Conservation (phyloP, 306 rosid genomes). For the Castanea mollissima region DNA sequence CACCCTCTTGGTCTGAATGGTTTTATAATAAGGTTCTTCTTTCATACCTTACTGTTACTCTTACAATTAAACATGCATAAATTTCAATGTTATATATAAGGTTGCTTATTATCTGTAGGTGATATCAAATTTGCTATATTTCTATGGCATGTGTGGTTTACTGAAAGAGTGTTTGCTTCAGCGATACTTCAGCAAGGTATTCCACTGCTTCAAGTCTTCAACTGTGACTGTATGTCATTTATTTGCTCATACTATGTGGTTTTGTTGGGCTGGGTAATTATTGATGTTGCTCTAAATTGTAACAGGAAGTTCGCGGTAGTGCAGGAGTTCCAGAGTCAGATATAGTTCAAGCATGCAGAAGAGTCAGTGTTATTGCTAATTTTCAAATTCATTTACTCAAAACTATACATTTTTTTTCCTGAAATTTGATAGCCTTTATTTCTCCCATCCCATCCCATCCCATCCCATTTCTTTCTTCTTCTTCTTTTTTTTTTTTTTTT, state of each 20-base stretch:
- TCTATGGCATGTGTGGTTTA: conserved; percentile 82
- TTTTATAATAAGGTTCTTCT: conserved; percentile 74
- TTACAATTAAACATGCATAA: conserved; percentile 3
- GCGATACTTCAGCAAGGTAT: conserved; percentile 92
- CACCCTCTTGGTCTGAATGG: conserved; percentile 96
- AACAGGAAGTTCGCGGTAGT: conserved; percentile 81
- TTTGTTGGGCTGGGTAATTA: conserved; percentile 8
- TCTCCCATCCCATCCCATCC: neutral
- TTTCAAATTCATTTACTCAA: conserved; percentile 4
- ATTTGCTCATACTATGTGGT: neutral
- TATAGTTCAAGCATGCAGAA: conserved; percentile 89
- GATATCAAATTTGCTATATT: conserved; percentile 73
- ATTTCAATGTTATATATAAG: conserved; percentile 14
- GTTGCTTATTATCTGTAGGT: conserved; percentile 48
- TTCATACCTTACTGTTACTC: conserved; percentile 1
- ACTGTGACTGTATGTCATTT: neutral
- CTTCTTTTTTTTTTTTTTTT: neutral
- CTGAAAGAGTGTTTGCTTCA: conserved; percentile 84
- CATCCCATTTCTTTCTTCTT: no score
- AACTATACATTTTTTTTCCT: conserved; percentile 11
- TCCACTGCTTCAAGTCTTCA: conserved; percentile 6
- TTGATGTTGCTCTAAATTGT: conserved; percentile 7
- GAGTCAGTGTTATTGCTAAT: conserved; percentile 45
- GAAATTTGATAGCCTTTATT: conserved; percentile 12
- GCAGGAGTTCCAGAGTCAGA: conserved; percentile 87